Evolutionary conservation across 2,329 filamentous ascomycete genomes (phyloP).

Genomic region (Alternaria novae-zelandiae): DNA sequence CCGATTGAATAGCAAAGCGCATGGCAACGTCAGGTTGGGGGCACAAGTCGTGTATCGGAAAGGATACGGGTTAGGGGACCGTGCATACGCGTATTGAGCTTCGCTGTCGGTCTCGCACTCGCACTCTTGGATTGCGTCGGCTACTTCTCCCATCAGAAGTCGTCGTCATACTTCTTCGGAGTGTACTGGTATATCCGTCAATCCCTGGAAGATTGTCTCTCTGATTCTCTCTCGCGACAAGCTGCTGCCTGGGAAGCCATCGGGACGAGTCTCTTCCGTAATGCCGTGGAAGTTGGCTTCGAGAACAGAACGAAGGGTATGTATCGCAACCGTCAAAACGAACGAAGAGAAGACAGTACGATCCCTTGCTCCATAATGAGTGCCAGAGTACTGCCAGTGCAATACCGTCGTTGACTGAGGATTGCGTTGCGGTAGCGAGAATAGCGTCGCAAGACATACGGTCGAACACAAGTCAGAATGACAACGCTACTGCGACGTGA

Average conservation of each 20-base stretch:
- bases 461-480: no score
- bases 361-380: no score
- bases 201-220: no score
- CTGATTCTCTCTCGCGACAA: no score
- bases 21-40: neutral
- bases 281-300: neutral
- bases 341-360: no score
- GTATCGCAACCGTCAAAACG: neutral
- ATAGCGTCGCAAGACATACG: no score
- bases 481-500: no score
- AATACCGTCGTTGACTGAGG: no score
- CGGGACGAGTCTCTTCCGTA: neutral
- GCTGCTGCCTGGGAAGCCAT: no score
- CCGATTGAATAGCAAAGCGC: neutral
- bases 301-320: neutral
- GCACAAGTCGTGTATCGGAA: neutral
- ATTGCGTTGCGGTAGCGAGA: no score
- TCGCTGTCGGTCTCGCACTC: neutral
- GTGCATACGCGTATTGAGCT: neutral
- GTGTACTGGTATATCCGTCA: no score
- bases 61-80: neutral
- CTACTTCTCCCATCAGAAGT: fast-evolving
- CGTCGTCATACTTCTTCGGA: neutral
- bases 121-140: neutral
- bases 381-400: no score